These are phyloP conservation scores for Rhodotorula kratochvilovae DNA, from an alignment of 768 basidiomycete genomes.

Conservation along the genomic window DNA sequence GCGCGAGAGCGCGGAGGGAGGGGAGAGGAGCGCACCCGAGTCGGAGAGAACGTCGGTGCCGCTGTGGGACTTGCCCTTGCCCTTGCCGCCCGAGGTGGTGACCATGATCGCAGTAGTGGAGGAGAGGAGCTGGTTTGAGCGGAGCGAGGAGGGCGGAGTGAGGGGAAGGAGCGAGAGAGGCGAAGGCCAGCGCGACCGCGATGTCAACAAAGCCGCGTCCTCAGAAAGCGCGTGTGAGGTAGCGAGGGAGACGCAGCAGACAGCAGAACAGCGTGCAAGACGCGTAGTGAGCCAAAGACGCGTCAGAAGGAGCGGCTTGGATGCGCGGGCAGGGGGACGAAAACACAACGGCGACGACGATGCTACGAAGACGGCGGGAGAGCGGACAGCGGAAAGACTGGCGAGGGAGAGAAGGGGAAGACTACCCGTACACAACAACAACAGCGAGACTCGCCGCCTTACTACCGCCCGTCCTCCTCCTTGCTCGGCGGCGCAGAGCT, in stretches of 20 bases:
- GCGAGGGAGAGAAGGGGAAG: too few species aligned
- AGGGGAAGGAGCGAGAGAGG: not conserved
- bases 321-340: too few species aligned
- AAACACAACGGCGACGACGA: not conserved
- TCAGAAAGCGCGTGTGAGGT: too few species aligned
- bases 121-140: not conserved
- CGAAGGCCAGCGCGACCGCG: not conserved
- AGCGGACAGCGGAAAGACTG: not conserved
- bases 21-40: not conserved
- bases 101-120: not conserved
- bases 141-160: not conserved
- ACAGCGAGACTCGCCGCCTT: too few species aligned
- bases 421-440: too few species aligned
- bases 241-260: too few species aligned
- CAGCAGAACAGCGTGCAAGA: too few species aligned
- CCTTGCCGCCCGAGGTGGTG: not conserved
- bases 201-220: too few species aligned
- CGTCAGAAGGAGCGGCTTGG: too few species aligned
- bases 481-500: slow-evolving; percentile 24
- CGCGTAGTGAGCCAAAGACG: too few species aligned
- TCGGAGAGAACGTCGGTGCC: not conserved
- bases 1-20: too few species aligned
- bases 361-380: not conserved
- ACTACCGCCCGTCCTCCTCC: slow-evolving; percentile 17
- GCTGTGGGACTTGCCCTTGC: not conserved